Evolutionary conservation across 2,329 filamentous ascomycete genomes (phyloP), one percentile per base, ranked within the genome.

Genomic region (Cladosporium sp.): DNA sequence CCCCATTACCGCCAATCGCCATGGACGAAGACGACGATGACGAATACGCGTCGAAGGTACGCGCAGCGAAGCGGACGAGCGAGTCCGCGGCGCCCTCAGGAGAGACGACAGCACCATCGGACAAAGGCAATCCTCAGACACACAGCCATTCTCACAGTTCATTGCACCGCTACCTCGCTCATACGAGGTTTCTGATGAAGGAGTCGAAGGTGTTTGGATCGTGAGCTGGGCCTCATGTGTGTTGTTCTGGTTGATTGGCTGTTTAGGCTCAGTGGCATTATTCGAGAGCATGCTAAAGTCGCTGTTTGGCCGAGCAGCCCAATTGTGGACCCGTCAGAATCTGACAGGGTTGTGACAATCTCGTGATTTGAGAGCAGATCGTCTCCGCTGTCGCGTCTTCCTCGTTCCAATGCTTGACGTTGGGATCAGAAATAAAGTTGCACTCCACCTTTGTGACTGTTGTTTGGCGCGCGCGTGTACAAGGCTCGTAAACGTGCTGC

Each of bases 171-270:
- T 89, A 22, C 79, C 62, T 7, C 58, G 92, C 41, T 84, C 84
- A 9, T 88, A 91, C 56, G 89, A 95, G 51, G 88, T 95, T 3
- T 82, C 91, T 56, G 88, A 96, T 64, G 90, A 96, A 70, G 82
- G 80, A 52, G 79, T 81, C 39, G 88, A 95, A 66, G 89, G 89
- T 7, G 89, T 97, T 1, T 99, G 93, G 93, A n/a, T n/a, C n/a
- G 82, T 85, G 1, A 82, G 79, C 58, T 86, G 82, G 8, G 80
- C 84, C 22, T 62, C 57, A 56, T 50, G 60, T 15, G n/a, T 43
- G 22, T 50, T 43, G n/a, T 29, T 34, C 24, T 43, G 47, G 19
- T 30, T 37, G 17, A 84, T 66, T 22, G 82, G 70, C 59, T 84
- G 82, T 9, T 79, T 85, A 1, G 83, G 80, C 59, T 85, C 82